Percentiles rank a stretch among this genome's conserved stretches.
phyloP scores from a whole-genome alignment of 2,329 filamentous ascomycete genomes.

The Cladobotryum protrusum region DNA sequence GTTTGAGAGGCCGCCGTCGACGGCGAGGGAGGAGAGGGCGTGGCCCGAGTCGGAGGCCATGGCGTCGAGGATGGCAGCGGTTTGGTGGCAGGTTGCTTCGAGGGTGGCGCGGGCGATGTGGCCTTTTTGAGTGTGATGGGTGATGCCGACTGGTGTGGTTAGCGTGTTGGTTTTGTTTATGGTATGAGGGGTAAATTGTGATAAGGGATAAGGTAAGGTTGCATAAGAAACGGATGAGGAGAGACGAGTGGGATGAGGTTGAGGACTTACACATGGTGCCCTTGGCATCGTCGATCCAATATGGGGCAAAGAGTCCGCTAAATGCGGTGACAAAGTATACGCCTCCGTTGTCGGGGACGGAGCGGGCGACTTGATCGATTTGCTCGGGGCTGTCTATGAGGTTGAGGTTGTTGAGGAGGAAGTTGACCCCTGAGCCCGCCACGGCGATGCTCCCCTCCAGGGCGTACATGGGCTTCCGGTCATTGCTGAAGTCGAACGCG shows the following conservation, averaged over 20 bases:
- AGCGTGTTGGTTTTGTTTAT: neutral
- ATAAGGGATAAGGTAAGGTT: neutral
- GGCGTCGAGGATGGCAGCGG: constrained; percentile 82
- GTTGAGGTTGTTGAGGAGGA: constrained; percentile 58
- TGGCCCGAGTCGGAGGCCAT: constrained; percentile 84
- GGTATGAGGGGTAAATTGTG: neutral
- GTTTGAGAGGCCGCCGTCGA: constrained; percentile 86
- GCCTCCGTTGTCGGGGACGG: constrained; percentile 67
- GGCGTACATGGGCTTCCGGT: constrained; percentile 62
- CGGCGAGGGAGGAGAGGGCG: constrained; percentile 66
- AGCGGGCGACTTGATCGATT: constrained; percentile 46
- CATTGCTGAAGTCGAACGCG: constrained; percentile 70
- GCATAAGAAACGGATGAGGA: neutral
- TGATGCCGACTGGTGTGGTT: constrained; percentile 59
- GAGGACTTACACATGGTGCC: constrained; percentile 66
- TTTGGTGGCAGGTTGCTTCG: constrained; percentile 89
- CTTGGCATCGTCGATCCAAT: constrained; percentile 91
- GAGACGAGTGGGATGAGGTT: too few species aligned
- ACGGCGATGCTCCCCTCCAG: constrained; percentile 81
- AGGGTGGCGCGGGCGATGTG: constrained; percentile 86
- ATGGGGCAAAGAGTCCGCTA: constrained; percentile 83
- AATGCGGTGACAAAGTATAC: constrained; percentile 87
- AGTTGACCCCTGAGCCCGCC: constrained; percentile 74
- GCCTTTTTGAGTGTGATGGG: constrained; percentile 75
- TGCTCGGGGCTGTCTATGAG: constrained; percentile 48